Conservation (phyloP, 805 yeast genomes). For the Metschnikowia shivogae region DNA sequence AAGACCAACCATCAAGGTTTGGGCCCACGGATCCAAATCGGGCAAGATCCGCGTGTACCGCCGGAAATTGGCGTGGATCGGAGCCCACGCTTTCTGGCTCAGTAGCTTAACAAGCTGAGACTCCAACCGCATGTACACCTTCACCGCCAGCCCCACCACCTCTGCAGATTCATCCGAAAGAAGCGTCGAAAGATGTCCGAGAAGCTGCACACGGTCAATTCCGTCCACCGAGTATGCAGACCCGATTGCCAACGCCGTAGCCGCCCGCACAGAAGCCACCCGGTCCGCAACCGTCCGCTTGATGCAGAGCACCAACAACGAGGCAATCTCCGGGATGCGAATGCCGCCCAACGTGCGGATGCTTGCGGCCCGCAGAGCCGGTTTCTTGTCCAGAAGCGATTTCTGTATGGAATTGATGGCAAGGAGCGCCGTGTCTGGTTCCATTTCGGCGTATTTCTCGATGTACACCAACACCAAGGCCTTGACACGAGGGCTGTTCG, state of each 20-base stretch:
- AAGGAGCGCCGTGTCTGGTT: slow-evolving; percentile 85
- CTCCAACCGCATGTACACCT: slow-evolving; percentile 46
- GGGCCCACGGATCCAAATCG: slow-evolving; percentile 72
- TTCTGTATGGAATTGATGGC: slow-evolving; percentile 91
- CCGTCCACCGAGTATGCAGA: slow-evolving; percentile 44
- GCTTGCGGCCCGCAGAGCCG: slow-evolving; percentile 66
- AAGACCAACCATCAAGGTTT: slow-evolving; percentile 53
- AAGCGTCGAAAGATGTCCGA: slow-evolving; percentile 46
- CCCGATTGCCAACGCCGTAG: slow-evolving; percentile 72
- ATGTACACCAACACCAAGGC: slow-evolving; percentile 75
- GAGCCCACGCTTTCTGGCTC: slow-evolving; percentile 45
- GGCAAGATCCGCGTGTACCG: slow-evolving; percentile 46
- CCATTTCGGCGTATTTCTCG: slow-evolving; percentile 70
- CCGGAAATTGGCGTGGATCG: slow-evolving; percentile 69
- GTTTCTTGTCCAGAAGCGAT: slow-evolving; percentile 64
- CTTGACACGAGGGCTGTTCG: slow-evolving; percentile 57
- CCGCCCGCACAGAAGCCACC: slow-evolving; percentile 72
- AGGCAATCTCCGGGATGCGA: slow-evolving; percentile 72
- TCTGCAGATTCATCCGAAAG: slow-evolving; percentile 60
- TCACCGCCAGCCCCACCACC: slow-evolving; percentile 70
- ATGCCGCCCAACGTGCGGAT: slow-evolving; percentile 81
- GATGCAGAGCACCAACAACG: slow-evolving; percentile 71
- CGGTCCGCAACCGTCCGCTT: slow-evolving; percentile 65
- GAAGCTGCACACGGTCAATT: slow-evolving; percentile 46
- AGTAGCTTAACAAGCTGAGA: slow-evolving; percentile 15